Conservation (phyloP, 2,329 filamentous ascomycete genomes). For the Phialophora chinensis region DNA sequence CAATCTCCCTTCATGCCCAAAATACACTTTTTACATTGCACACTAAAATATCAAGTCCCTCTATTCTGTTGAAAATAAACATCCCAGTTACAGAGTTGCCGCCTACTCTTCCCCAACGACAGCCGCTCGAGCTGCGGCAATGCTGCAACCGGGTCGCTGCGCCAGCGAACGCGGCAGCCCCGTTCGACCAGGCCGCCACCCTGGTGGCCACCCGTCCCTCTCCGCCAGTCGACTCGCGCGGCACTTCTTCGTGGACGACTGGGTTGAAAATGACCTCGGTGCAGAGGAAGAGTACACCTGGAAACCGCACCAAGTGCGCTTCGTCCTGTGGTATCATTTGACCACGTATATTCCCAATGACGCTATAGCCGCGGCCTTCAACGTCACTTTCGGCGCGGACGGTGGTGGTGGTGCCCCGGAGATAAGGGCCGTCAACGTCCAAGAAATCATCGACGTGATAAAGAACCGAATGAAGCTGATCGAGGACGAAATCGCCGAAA, state of each 20-base stretch:
- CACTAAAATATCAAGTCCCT: background rate
- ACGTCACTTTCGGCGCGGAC: slow-evolving; percentile 13
- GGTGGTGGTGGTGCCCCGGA: slow-evolving; percentile 1
- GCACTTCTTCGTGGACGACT: slow-evolving; percentile 8
- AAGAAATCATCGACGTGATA: slow-evolving; percentile 22
- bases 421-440: slow-evolving; percentile 16
- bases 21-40: background rate
- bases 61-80: background rate
- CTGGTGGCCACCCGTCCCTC: slow-evolving; percentile 6
- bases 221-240: slow-evolving; percentile 12
- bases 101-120: background rate
- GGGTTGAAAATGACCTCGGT: slow-evolving; percentile 51
- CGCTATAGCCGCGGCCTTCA: slow-evolving; percentile 27
- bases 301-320: slow-evolving; percentile 24
- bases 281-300: slow-evolving; percentile 40
- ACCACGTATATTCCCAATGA: slow-evolving; percentile 21
- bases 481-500: slow-evolving; percentile 12
- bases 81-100: background rate
- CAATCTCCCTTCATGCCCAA: background rate
- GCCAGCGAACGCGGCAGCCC: slow-evolving; percentile 2
- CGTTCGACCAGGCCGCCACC: background rate
- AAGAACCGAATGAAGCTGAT: slow-evolving; percentile 1
- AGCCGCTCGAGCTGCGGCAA: background rate
- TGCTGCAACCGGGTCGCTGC: background rate
- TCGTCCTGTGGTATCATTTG: slow-evolving; percentile 31